A percentile compares a stretch with the other conserved stretches of the same genome.
Conservation (phyloP, 2,329 filamentous ascomycete genomes). For the Paraphaeosphaeria sporulosa region DNA sequence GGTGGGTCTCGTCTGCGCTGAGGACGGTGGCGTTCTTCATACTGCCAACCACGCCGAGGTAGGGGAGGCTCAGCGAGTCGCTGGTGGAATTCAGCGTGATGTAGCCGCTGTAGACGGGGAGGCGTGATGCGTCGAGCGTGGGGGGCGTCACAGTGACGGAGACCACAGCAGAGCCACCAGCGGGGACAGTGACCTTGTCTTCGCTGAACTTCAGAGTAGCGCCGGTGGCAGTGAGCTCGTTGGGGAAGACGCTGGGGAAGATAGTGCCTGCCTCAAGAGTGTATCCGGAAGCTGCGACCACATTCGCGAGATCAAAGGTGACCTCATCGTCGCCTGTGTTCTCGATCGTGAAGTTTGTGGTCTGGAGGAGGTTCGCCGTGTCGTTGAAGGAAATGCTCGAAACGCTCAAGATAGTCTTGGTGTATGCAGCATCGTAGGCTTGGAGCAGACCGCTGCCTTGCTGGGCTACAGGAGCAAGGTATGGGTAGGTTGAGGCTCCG, state of each 20-base stretch:
- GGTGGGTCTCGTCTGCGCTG: slow-evolving; percentile 6
- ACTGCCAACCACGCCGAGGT: slow-evolving; percentile 17
- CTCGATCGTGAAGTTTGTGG: slow-evolving; percentile 27
- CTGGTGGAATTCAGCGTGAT: slow-evolving; percentile 15
- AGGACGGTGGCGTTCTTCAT: slow-evolving; percentile 16
- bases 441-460: slow-evolving; percentile 24
- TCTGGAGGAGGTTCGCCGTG: slow-evolving; percentile 26
- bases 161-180: slow-evolving; percentile 19
- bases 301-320: slow-evolving; percentile 15
- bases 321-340: slow-evolving; percentile 16
- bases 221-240: slow-evolving; percentile 7
- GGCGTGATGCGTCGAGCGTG: slow-evolving; percentile 17
- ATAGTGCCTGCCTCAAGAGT: slow-evolving; percentile 19
- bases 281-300: slow-evolving; percentile 18
- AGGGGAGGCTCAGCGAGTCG: slow-evolving; percentile 19
- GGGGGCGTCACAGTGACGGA: slow-evolving; percentile 23
- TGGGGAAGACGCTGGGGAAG: slow-evolving; percentile 21
- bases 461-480: slow-evolving; percentile 22
- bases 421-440: slow-evolving; percentile 21
- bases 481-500: slow-evolving; percentile 9
- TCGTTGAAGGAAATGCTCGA: slow-evolving; percentile 24
- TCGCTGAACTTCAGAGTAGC: slow-evolving; percentile 28
- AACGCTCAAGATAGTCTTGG: slow-evolving; percentile 15
- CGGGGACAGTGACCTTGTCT: slow-evolving; percentile 27
- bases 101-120: slow-evolving; percentile 23